These are phyloP conservation scores for Colletotrichum orchidophilum DNA, from an alignment of 2,329 filamentous ascomycete genomes.

Conservation along the genomic window DNA sequence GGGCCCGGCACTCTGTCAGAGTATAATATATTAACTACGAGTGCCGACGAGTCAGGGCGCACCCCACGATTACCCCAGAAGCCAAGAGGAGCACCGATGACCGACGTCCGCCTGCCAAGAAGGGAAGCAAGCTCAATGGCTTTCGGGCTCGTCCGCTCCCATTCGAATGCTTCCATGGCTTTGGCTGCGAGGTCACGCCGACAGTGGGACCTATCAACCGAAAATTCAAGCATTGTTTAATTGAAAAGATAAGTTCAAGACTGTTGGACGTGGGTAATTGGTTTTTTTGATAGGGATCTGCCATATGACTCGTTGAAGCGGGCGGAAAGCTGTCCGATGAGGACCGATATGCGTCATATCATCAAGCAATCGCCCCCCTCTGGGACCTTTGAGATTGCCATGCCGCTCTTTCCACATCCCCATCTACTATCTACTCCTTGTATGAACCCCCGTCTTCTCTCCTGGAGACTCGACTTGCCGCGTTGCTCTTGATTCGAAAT, in stretches of 20 bases:
- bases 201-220: neutral
- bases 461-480: neutral
- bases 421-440: neutral
- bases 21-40: conserved; percentile 14
- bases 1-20: conserved; percentile 15
- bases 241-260: conserved; percentile 11
- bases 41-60: conserved; percentile 16
- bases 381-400: neutral
- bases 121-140: neutral
- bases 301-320: conserved; percentile 20
- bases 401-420: neutral
- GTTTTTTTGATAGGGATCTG: neutral
- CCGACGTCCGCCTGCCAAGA: neutral
- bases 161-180: neutral
- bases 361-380: neutral
- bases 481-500: neutral
- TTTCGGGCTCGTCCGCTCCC: neutral
- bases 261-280: neutral
- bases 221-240: neutral
- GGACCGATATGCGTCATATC: conserved; percentile 15
- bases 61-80: conserved; percentile 29
- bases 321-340: neutral
- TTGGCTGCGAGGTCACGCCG: neutral
- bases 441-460: neutral
- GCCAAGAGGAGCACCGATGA: conserved; percentile 9